Evolutionary conservation across 257 asterid species (phyloP).

Genomic region (Salvia hispanica): DNA sequence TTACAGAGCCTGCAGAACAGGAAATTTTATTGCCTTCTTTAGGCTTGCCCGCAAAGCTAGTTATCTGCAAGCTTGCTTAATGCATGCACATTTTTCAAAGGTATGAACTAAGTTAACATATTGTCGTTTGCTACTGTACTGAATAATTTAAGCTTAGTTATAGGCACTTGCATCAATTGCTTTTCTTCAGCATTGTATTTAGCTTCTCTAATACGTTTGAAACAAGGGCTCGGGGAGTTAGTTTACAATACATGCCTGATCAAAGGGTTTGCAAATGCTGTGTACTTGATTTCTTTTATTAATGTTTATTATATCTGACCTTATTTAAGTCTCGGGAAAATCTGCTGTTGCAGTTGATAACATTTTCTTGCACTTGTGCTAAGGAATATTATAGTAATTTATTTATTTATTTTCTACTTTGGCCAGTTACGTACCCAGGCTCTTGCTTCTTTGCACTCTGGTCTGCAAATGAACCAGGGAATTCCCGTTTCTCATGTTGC

Average conservation of each 20-base stretch:
- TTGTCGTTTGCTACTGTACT: not conserved
- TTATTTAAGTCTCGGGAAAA: conserved; percentile 1
- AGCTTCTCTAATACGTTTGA: conserved; percentile 10
- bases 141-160: conserved; percentile 23
- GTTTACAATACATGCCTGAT: conserved; percentile 11
- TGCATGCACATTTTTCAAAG: conserved; percentile 99
- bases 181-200: conserved; percentile 9
- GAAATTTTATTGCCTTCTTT: conserved; percentile 92
- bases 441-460: conserved; percentile 86
- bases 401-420: conserved; percentile 37
- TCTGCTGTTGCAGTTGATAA: not conserved
- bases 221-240: conserved; percentile 6
- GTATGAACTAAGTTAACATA: conserved; percentile 45
- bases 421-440: conserved; percentile 89
- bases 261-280: not conserved
- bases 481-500: conserved; percentile 78
- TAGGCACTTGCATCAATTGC: conserved; percentile 1
- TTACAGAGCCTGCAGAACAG: conserved; percentile 94
- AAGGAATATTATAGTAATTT: conserved; percentile 25
- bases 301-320: not conserved
- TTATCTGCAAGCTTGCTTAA: conserved; percentile 94
- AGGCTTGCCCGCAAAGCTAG: conserved; percentile 91
- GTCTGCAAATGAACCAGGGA: conserved; percentile 93
- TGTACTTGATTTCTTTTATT: not conserved
- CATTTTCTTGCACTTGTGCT: conserved; percentile 21